Conservation (phyloP, 192 early-diverging fungal genomes). For the Backusella tarrabulga region DNA sequence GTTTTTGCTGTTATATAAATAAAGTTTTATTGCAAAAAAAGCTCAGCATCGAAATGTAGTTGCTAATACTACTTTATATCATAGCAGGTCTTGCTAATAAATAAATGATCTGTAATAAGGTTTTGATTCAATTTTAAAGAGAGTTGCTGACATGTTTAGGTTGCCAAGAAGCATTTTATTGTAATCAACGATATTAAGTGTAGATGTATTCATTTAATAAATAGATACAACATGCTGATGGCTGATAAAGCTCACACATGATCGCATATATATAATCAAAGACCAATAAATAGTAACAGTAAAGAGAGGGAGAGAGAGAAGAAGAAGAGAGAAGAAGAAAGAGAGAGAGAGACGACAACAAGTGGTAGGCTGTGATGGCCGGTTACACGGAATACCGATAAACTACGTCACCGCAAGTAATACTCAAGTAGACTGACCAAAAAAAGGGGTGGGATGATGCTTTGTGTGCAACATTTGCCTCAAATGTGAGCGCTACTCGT, state of each 20-base stretch:
- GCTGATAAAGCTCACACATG: not conserved
- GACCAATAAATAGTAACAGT: not conserved
- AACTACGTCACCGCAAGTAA: not conserved
- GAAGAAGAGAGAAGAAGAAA: not conserved
- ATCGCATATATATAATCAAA: not conserved
- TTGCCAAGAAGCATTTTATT: too few species aligned
- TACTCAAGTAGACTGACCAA: not conserved
- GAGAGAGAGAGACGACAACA: not conserved
- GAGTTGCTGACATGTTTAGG: too few species aligned
- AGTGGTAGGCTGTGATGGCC: not conserved
- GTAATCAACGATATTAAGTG: too few species aligned
- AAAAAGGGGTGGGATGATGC: constrained; percentile 18
- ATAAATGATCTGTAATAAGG: too few species aligned
- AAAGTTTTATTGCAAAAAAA: too few species aligned
- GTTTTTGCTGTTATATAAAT: too few species aligned
- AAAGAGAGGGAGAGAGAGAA: not conserved
- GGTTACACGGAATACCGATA: not conserved
- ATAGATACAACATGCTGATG: not conserved
- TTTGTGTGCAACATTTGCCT: constrained; percentile 18
- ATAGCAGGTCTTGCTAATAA: too few species aligned
- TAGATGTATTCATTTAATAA: too few species aligned
- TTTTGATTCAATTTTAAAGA: too few species aligned
- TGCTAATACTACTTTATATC: too few species aligned
- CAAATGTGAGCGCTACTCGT: constrained; percentile 21
- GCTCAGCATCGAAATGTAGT: too few species aligned